Evolutionary conservation across 768 basidiomycete genomes (phyloP), one percentile per base, ranked within the genome.

Genomic region (Podaxis carcinomalis): DNA sequence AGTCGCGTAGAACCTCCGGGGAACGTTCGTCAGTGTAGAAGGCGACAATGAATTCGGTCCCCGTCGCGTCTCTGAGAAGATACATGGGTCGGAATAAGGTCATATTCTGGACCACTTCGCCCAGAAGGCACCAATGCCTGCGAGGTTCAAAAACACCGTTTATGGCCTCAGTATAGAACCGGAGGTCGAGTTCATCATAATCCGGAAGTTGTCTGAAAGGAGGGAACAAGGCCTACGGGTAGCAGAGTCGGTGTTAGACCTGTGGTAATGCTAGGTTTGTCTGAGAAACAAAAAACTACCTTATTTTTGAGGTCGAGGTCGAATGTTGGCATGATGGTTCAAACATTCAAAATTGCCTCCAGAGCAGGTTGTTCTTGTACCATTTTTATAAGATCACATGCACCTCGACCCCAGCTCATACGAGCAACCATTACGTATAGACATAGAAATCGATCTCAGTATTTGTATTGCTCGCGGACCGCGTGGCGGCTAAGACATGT

Each of bases 51-150:
- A 68, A 68, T 23, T 63, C 53, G 0, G 47, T 42, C 19, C 68
- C 70, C 16, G 46, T 63, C 32, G 63, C 67, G 61, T 75, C 74
- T 54, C 63, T 66, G 36, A 72, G 70, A 14, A 51, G 49, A 59
- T 64, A 70, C 67, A 66, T 65, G 2, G 68, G 68, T 5, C 72
- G 65, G 10, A 62, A 16, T 39, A 63, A 68, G 3, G 64, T 63
- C 13, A 69, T 39, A 11, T 19, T 25, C 21, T 59, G 52, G 25
- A 68, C 61, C 40, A 74, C 72, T 56, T 74, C 70, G 9, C 68
- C 72, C 13, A 75, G 64, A 35, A 74, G 65, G 57, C 74, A 75
- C 72, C 73, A 73, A 64, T 72, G 74, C 39, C 59, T 63, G 36
- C 40, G 60, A 4, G 68, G 68, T 36, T 47, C 13, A n/a, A 51